These are phyloP conservation scores for Exserohilum turcica DNA, from an alignment of 2,329 filamentous ascomycete species.

Conservation along the genomic window DNA sequence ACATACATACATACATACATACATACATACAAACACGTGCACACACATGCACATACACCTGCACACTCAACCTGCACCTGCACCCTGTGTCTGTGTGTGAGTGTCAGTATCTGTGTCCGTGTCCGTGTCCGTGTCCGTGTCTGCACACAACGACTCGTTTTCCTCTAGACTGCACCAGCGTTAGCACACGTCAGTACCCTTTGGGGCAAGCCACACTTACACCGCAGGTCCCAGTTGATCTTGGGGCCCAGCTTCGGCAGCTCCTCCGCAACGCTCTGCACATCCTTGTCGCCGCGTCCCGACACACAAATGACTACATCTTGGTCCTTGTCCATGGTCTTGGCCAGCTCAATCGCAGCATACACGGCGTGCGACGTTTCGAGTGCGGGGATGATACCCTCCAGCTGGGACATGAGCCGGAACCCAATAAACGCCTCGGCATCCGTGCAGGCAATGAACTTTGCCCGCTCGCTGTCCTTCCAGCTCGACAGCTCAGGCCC, in stretches of 20 bases:
- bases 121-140: not conserved
- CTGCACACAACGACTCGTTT: not conserved
- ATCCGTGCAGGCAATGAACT: slow-evolving; percentile 90
- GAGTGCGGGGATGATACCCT: slow-evolving; percentile 95
- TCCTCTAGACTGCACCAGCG: slow-evolving; percentile 29
- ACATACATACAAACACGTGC: not conserved
- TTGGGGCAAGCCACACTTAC: slow-evolving; percentile 26
- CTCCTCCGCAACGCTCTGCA: slow-evolving; percentile 96
- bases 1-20: not conserved
- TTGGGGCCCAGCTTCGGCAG: slow-evolving; percentile 84
- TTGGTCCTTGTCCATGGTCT: slow-evolving; percentile 85
- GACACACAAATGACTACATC: slow-evolving; percentile 94
- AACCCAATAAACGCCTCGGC: slow-evolving; percentile 89
- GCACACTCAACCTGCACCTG: no score
- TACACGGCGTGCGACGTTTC: slow-evolving; percentile 93
- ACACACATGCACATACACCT: not conserved
- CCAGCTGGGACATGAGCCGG: slow-evolving; percentile 79
- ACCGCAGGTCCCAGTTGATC: slow-evolving; percentile 75
- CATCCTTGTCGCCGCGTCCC: slow-evolving; percentile 95
- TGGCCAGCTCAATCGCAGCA: slow-evolving; percentile 86
- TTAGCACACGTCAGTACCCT: slow-evolving; percentile 22
- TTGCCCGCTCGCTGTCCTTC: slow-evolving; percentile 88
- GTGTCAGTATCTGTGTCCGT: no score
- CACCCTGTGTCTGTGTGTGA: no score
- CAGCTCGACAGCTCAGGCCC: slow-evolving; percentile 89